A percentile compares a stretch with the other conserved stretches of the same genome.
These are phyloP conservation scores for Parascedosporium putredinis DNA, from an alignment of 2,329 filamentous ascomycete species.

Conservation along the genomic window DNA sequence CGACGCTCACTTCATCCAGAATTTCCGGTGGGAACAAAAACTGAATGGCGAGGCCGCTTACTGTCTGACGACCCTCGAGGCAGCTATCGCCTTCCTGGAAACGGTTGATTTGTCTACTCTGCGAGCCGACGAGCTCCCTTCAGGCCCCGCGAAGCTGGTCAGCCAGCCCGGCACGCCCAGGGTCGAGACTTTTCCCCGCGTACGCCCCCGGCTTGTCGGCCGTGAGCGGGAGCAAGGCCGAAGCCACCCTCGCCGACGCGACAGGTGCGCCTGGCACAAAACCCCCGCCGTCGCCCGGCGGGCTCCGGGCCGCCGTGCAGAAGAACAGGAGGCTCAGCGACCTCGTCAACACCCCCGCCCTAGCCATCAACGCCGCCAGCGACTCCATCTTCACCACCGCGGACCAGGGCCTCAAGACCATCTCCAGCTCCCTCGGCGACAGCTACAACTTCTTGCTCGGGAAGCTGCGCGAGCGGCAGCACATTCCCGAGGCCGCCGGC, in stretches of 20 bases:
- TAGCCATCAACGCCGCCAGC: conserved; percentile 69
- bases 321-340: conserved; percentile 74
- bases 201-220: conserved; percentile 36
- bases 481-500: conserved; percentile 28
- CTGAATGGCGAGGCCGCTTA: conserved; percentile 92
- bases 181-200: conserved; percentile 46
- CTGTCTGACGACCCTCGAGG: conserved; percentile 91
- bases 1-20: conserved; percentile 88
- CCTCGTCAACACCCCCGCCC: conserved; percentile 74
- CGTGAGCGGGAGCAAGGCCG: conserved; percentile 20
- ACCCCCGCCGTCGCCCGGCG: conserved; percentile 25
- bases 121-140: conserved; percentile 65
- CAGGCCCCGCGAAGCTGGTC: conserved; percentile 51
- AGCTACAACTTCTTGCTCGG: conserved; percentile 92
- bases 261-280: conserved; percentile 20
- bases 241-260: conserved; percentile 21
- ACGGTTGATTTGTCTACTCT: conserved; percentile 90
- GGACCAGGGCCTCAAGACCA: conserved; percentile 85
- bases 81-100: conserved; percentile 85
- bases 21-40: conserved; percentile 76
- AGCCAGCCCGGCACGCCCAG: conserved; percentile 37
- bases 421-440: conserved; percentile 79
- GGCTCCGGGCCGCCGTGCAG: conserved; percentile 33
- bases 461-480: conserved; percentile 64
- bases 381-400: conserved; percentile 81